phyloP scores from a whole-genome alignment of 805 yeast genomes.

The Ogataea glucozyma region DNA sequence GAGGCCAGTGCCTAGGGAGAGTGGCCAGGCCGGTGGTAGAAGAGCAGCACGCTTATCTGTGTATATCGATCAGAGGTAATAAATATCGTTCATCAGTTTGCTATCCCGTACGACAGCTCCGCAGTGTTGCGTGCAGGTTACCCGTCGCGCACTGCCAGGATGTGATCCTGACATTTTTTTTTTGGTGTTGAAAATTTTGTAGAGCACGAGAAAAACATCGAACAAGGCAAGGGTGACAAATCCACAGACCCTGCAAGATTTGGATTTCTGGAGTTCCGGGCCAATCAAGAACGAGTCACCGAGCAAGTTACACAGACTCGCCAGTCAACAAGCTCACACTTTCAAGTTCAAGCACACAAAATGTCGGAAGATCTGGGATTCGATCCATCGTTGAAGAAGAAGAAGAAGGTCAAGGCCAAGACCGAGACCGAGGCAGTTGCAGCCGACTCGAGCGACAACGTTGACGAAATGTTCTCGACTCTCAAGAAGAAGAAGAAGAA shows the following conservation, averaged over 20 bases:
- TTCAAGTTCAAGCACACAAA: constrained; percentile 3
- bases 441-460: constrained; percentile 43
- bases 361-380: constrained; percentile 56
- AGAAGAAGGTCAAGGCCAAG: constrained; percentile 61
- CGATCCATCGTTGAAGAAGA: constrained; percentile 75
- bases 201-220: constrained; percentile 7
- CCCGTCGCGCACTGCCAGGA: constrained; percentile 12
- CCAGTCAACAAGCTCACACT: no score
- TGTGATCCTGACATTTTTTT: not conserved
- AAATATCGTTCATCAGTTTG: not conserved
- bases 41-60: no score
- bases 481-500: constrained; percentile 86
- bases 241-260: no score
- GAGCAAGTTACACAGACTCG: no score
- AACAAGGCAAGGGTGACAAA: not conserved
- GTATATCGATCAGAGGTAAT: not conserved
- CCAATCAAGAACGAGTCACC: no score
- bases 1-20: no score
- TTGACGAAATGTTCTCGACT: constrained; percentile 72
- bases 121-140: constrained; percentile 4
- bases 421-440: constrained; percentile 34
- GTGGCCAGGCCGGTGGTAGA: no score
- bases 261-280: no score
- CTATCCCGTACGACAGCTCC: not conserved
- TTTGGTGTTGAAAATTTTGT: constrained; percentile 16